Base-by-base conservation (phyloP, 331 rosid genomes). In the Rhamnella rubrinervis region DNA sequence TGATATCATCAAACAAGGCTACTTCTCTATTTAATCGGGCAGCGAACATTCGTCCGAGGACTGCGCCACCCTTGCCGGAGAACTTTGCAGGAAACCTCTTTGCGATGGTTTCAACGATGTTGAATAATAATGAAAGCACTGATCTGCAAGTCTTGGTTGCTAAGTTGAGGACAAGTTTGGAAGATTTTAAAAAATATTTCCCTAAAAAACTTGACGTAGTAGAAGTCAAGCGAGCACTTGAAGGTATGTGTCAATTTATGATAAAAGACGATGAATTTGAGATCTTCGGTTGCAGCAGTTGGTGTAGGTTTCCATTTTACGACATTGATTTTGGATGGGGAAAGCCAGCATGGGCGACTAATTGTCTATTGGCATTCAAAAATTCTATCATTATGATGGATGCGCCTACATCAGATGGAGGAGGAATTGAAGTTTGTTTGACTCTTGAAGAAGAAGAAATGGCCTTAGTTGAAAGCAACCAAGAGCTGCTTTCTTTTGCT, bases 281-380 rank as follows among this genome's bases (percentile, higher is more conserved):
- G 6, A 14, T 6, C n/a, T 51, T 10, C 4, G 14, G n/a, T 51
- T 51, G 56, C 56, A 51, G 19, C 6, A 51, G 56, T 14, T 51
- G 78, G 78, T 76, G 81, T 44, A 61, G 51, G 25, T 74, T 74
- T 59, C 63, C 63, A 52, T 1, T 74, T 3, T 74, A 68, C 26
- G 68, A 69, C 0, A 58, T 25, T 0, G 60, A 74, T 53, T 79
- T 79, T 61, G 79, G 79, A 3, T 69, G 69, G 76, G 83, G 83
- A 41, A 79, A 69, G 14, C 83, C 83, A 21, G 2, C 13, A 16
- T 74, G 83, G 83, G 66, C 69, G 10, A 44, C 61, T 23, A 21
- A 23, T 23, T 16, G 13, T 40, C 63, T 17, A 23, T 1, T 31
- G 7, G 7, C 15, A 2, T 5, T 26, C 12, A 71, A 51, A 20